Conservation (phyloP, 164 flowering plant species). For the Vitis cinerea region DNA sequence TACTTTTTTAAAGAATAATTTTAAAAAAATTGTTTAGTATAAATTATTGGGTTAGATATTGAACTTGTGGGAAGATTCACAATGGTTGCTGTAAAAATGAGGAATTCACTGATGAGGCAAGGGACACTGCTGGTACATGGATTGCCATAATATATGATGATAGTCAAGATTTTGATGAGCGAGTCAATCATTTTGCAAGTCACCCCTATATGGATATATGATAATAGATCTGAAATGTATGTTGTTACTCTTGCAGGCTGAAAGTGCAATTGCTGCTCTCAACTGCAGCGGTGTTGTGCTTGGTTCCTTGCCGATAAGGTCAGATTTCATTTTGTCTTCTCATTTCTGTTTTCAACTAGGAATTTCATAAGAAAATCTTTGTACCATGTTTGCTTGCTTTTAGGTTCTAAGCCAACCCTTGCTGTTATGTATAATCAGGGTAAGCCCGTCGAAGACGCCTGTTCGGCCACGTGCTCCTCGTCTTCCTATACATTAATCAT, state of each 20-base stretch:
- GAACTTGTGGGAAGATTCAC: too few species aligned
- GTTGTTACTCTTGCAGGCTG: constrained; percentile 50
- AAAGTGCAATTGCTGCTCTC: constrained; percentile 86
- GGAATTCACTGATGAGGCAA: too few species aligned
- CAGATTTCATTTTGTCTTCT: neutral
- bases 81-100: neutral
- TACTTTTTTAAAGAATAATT: too few species aligned
- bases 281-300: constrained; percentile 76
- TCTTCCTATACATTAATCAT: constrained; percentile 38
- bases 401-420: neutral
- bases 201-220: neutral
- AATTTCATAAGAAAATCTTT: neutral
- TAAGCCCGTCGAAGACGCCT: constrained; percentile 86
- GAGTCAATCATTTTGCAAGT: neutral
- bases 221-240: neutral
- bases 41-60: too few species aligned
- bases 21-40: too few species aligned
- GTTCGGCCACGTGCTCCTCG: constrained; percentile 70
- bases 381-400: neutral
- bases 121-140: too few species aligned
- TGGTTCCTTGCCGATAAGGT: constrained; percentile 79
- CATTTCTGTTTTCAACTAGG: neutral
- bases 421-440: constrained; percentile 41
- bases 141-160: too few species aligned
- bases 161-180: too few species aligned